Evolutionary conservation across 176 grass and related monocot species (phyloP).

Genomic region (Stipa capillata): DNA sequence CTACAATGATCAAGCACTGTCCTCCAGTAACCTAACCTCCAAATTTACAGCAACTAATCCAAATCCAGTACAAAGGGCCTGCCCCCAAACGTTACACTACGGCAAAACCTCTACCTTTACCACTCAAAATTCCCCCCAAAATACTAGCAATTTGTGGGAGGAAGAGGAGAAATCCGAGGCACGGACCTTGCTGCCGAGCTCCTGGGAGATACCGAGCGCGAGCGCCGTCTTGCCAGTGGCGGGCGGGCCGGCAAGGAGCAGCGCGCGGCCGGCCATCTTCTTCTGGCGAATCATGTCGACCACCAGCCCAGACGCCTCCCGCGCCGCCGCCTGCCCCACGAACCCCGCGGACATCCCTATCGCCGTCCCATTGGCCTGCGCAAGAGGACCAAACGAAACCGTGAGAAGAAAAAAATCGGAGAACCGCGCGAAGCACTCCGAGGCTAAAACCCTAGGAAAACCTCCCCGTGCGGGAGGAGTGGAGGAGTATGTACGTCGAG

Average conservation of each 20-base stretch:
- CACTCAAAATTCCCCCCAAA: no score
- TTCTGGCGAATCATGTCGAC: constrained; percentile 95
- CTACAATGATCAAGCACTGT: background rate
- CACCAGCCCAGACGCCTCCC: constrained; percentile 62
- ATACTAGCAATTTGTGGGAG: background rate
- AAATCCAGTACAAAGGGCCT: background rate
- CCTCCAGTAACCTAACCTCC: background rate
- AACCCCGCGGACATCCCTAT: constrained; percentile 71
- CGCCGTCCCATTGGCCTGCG: constrained; percentile 51
- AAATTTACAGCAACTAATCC: background rate
- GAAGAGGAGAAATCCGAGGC: background rate
- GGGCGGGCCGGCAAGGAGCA: constrained; percentile 79
- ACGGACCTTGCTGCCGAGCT: constrained; percentile 93
- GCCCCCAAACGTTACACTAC: background rate
- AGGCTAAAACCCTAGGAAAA: constrained; percentile 33
- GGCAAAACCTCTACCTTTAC: background rate
- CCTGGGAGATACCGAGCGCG: constrained; percentile 83
- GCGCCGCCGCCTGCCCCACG: constrained; percentile 72
- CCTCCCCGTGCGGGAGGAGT: background rate
- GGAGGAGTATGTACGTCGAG: constrained; percentile 55
- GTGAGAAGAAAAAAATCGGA: background rate
- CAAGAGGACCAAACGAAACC: background rate
- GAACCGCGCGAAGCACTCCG: no score
- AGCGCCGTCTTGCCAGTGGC: constrained; percentile 89
- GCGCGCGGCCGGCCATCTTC: constrained; percentile 89